A percentile compares a stretch with the other conserved stretches of the same genome.
phyloP scores from a whole-genome alignment of 1,284 basidiomycete species.

The Rhodotorula sp. region DNA sequence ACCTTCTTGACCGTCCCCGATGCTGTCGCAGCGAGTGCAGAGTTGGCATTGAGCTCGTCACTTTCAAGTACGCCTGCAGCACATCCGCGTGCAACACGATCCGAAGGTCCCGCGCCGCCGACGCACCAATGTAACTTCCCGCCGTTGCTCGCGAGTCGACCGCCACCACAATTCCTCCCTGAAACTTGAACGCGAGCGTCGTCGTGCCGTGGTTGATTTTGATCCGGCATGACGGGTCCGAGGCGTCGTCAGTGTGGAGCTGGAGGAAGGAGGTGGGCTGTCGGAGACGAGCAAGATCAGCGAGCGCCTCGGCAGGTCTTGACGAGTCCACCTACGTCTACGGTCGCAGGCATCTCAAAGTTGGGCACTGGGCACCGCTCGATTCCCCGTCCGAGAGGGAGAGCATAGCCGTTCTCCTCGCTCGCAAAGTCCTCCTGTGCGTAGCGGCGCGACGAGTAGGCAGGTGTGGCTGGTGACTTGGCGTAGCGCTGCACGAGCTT shows the following conservation, averaged over 20 bases:
- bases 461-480: conserved; percentile 4
- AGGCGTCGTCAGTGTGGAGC: conserved; percentile 85
- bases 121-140: conserved; percentile 86
- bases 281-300: too few relatives aligned
- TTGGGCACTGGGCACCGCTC: conserved; percentile 39
- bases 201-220: conserved; percentile 99
- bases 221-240: conserved; percentile 86
- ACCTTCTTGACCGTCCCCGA: conserved; percentile 97
- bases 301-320: too few relatives aligned
- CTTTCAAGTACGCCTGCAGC: neutral
- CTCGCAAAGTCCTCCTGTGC: neutral
- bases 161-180: conserved; percentile 95
- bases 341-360: conserved; percentile 31
- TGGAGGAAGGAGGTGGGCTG: conserved; percentile 87
- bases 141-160: conserved; percentile 98
- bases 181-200: conserved; percentile 93
- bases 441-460: conserved; percentile 9
- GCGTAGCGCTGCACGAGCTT: conserved; percentile 36
- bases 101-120: neutral
- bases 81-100: neutral
- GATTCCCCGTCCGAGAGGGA: conserved; percentile 39
- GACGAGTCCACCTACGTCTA: conserved; percentile 18
- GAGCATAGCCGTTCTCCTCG: conserved; percentile 37
- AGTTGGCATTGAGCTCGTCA: too few relatives aligned
- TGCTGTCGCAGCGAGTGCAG: conserved; percentile 56